Percentiles rank a stretch among this genome's conserved stretches.
phyloP scores from a whole-genome alignment of 1,284 basidiomycete genomes.

The Ceratobasidium sp. region DNA sequence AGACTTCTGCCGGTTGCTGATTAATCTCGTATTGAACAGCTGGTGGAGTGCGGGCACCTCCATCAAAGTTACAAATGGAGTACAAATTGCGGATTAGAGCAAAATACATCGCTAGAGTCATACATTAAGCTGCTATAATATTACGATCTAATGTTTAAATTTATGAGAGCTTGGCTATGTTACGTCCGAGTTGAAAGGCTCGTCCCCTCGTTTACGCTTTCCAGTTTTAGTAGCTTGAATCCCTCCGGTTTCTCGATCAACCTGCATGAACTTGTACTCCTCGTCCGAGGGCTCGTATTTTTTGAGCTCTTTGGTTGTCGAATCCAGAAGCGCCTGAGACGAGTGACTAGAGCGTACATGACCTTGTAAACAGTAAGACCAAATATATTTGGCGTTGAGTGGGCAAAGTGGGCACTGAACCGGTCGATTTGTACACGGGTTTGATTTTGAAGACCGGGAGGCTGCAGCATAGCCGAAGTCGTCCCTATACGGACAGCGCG shows the following conservation, averaged over 20 bases:
- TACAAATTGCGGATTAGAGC: too few relatives aligned
- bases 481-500: background rate
- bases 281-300: background rate
- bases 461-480: background rate
- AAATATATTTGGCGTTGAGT: background rate
- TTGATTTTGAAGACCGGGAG: background rate
- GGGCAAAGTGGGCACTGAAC: background rate
- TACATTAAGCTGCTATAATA: too few relatives aligned
- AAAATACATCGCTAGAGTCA: too few relatives aligned
- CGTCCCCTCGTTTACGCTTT: background rate
- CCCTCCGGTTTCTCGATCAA: background rate
- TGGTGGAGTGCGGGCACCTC: too few relatives aligned
- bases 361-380: background rate
- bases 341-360: background rate
- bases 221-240: background rate
- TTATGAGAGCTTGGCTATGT: too few relatives aligned
- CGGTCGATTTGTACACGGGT: constrained; percentile 1
- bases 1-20: too few relatives aligned
- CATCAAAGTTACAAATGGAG: too few relatives aligned
- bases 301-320: background rate
- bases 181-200: background rate
- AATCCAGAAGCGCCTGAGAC: background rate
- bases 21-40: too few relatives aligned
- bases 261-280: background rate
- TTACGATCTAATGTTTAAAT: too few relatives aligned